Percentiles rank a stretch among this genome's conserved stretches.
phyloP scores from a whole-genome alignment of 2,329 filamentous ascomycete genomes.

The Tolypocladium sp. region DNA sequence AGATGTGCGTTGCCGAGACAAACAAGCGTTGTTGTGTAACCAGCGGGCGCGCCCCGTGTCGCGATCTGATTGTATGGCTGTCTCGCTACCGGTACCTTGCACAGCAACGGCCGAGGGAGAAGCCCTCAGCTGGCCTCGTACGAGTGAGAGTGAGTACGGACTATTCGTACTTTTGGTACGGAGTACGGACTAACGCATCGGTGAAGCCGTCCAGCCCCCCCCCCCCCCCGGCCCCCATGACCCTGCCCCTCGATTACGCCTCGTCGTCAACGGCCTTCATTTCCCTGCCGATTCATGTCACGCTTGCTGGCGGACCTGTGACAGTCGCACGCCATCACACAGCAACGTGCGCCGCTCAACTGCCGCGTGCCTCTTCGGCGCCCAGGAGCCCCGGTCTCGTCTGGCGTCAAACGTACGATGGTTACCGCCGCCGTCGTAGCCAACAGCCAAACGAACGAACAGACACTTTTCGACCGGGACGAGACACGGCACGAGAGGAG shows the following conservation, averaged over 20 bases:
- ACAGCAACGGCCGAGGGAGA: not conserved
- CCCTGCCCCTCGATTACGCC: not conserved
- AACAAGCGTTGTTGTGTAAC: not conserved
- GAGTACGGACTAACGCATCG: not conserved
- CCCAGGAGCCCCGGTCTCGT: not conserved
- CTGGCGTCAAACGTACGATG: too few relatives aligned
- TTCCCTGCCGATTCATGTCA: not conserved
- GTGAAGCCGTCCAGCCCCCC: not conserved
- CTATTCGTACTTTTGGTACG: too few relatives aligned
- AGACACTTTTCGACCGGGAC: not conserved
- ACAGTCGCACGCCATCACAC: not conserved
- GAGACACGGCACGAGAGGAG: not conserved
- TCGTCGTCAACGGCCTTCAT: not conserved
- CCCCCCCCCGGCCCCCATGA: too few relatives aligned
- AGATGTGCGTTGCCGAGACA: not conserved
- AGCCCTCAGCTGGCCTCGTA: not conserved
- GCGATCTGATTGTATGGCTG: not conserved
- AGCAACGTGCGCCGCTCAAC: not conserved
- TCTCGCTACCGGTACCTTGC: too few relatives aligned
- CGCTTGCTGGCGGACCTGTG: not conserved
- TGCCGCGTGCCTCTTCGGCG: not conserved
- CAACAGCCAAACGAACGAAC: not conserved
- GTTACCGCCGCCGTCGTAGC: too few relatives aligned
- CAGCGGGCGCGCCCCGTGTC: not conserved
- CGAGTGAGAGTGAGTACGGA: not conserved